Evolutionary conservation across 2,329 filamentous ascomycete genomes (phyloP).

Genomic region (Rutstroemia sp.): DNA sequence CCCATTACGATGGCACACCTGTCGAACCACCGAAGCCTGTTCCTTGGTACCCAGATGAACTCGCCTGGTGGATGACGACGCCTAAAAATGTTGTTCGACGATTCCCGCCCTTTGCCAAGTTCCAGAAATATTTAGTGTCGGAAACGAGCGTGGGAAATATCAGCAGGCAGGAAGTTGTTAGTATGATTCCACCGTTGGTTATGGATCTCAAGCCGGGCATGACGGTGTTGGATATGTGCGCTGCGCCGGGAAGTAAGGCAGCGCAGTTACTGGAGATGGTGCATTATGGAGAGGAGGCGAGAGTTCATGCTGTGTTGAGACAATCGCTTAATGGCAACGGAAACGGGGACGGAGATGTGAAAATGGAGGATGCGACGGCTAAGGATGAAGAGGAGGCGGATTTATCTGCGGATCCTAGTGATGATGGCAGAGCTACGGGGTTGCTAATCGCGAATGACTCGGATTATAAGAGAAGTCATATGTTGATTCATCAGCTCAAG

Average conservation of each 20-base stretch:
- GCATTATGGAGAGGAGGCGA: constrained; percentile 83
- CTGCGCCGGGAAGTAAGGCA: constrained; percentile 94
- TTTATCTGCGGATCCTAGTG: constrained; percentile 52
- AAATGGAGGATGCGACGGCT: constrained; percentile 24
- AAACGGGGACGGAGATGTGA: constrained; percentile 42
- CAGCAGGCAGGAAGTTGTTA: constrained; percentile 93
- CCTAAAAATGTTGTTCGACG: constrained; percentile 93
- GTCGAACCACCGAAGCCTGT: constrained; percentile 79
- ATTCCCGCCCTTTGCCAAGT: constrained; percentile 87
- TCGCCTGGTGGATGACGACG: constrained; percentile 97
- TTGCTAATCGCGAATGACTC: constrained; percentile 92
- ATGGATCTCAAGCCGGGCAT: constrained; percentile 89
- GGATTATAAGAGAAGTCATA: constrained; percentile 93
- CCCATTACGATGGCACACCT: constrained; percentile 70
- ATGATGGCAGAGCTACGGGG: constrained; percentile 83
- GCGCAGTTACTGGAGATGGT: constrained; percentile 93
- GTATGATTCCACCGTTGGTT: constrained; percentile 94
- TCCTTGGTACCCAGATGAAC: constrained; percentile 86
- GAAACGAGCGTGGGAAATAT: constrained; percentile 98
- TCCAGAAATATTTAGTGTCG: constrained; percentile 96
- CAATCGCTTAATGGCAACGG: constrained; percentile 51
- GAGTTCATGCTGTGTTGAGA: constrained; percentile 61
- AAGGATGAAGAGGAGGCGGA: constrained; percentile 35
- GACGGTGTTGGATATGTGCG: constrained; percentile 91
- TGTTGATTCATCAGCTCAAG: constrained; percentile 97